Evolutionary conservation across 352 stramenopile species (phyloP).

Genomic region (Globisporangium yorkense): DNA sequence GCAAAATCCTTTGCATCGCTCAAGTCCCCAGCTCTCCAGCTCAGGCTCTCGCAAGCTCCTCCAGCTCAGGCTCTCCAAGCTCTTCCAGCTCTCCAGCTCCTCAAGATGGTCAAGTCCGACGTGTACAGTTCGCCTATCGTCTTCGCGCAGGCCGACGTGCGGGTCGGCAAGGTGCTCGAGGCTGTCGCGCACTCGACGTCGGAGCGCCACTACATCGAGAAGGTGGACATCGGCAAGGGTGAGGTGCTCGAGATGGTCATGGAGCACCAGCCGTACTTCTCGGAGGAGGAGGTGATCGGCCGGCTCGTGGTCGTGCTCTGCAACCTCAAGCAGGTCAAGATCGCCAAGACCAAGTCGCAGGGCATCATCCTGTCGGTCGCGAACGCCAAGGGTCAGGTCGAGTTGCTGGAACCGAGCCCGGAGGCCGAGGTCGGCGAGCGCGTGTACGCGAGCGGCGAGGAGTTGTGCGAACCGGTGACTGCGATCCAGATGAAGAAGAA

Average conservation of each 20-base stretch:
- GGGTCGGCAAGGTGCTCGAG: slow-evolving; percentile 66
- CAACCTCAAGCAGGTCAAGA: slow-evolving; percentile 76
- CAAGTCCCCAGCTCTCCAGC: slow-evolving; percentile 17
- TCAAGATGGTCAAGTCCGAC: slow-evolving; percentile 72
- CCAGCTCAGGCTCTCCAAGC: slow-evolving; percentile 3
- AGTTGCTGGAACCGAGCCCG: slow-evolving; percentile 54
- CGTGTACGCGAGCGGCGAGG: slow-evolving; percentile 67
- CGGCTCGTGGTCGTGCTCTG: slow-evolving; percentile 68
- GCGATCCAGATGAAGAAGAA: slow-evolving; percentile 85
- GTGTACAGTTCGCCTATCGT: slow-evolving; percentile 71
- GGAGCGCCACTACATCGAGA: slow-evolving; percentile 71
- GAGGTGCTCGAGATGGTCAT: slow-evolving; percentile 69
- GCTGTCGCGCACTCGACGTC: slow-evolving; percentile 60
- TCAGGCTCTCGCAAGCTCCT: not conserved
- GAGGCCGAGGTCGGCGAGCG: slow-evolving; percentile 67
- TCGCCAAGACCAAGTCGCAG: slow-evolving; percentile 55
- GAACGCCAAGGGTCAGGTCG: slow-evolving; percentile 49
- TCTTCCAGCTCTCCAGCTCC: slow-evolving; percentile 2
- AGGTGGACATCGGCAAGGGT: slow-evolving; percentile 71
- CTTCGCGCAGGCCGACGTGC: slow-evolving; percentile 61
- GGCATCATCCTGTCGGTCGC: slow-evolving; percentile 47
- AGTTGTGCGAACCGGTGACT: slow-evolving; percentile 62
- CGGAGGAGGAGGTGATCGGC: slow-evolving; percentile 64
- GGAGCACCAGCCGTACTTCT: slow-evolving; percentile 73
- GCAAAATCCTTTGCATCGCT: slow-evolving; percentile 34